These are phyloP conservation scores for Cercospora zeae-maydis DNA, from an alignment of 2,329 filamentous ascomycete genomes.

Conservation along the genomic window DNA sequence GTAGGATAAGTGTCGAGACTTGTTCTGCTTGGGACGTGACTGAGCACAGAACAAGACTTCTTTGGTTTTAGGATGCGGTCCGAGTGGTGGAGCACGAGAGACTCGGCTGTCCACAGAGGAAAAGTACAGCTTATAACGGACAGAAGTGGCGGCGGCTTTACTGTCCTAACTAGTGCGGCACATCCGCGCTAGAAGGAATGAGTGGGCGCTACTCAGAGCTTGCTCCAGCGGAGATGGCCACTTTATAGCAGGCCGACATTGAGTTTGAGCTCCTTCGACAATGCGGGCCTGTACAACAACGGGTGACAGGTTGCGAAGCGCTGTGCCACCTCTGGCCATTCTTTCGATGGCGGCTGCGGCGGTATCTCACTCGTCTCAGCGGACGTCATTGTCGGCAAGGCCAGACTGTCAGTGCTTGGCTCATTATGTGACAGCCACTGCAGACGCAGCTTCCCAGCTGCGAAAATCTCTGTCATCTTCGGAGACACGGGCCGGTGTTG, in stretches of 20 bases:
- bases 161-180: constrained; percentile 8
- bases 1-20: neutral
- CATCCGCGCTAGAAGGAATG: constrained; percentile 1
- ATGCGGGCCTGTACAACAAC: neutral
- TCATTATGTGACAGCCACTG: neutral
- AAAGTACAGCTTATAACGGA: neutral
- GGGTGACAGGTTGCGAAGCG: neutral
- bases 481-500: neutral
- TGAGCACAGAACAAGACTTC: neutral
- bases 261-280: neutral
- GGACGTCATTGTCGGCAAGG: neutral
- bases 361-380: neutral
- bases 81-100: neutral
- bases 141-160: constrained; percentile 8
- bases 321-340: neutral
- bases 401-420: neutral
- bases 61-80: neutral
- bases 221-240: neutral
- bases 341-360: neutral
- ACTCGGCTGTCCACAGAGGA: neutral
- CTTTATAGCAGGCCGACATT: neutral
- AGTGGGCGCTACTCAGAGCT: neutral
- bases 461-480: neutral
- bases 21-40: neutral
- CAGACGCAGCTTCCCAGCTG: neutral